Percentiles rank a stretch among this genome's conserved stretches.
These are phyloP conservation scores for Leccinum longicurvipes DNA, from an alignment of 768 basidiomycete species.

Conservation along the genomic window DNA sequence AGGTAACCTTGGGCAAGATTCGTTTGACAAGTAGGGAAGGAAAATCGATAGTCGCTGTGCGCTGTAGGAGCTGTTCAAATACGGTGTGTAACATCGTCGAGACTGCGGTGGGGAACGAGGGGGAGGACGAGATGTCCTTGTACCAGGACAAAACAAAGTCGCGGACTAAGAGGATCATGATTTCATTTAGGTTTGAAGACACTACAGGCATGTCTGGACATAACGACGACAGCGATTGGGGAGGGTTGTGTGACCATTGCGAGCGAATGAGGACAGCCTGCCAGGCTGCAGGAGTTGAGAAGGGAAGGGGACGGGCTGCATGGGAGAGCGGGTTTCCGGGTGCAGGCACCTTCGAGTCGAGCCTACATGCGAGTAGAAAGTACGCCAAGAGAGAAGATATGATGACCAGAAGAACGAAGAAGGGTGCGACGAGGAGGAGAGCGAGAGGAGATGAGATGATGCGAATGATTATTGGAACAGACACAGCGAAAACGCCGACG, in stretches of 20 bases:
- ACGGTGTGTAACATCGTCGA: conserved; percentile 70
- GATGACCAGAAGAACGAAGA: conserved; percentile 47
- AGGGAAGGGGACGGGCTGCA: conserved; percentile 72
- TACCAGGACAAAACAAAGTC: conserved; percentile 95
- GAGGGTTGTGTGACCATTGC: conserved; percentile 79
- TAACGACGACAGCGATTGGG: conserved; percentile 65
- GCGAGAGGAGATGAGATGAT: conserved; percentile 64
- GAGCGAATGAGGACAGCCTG: conserved; percentile 84
- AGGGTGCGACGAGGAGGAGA: conserved; percentile 61
- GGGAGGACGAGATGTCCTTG: conserved; percentile 76
- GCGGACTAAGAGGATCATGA: conserved; percentile 75
- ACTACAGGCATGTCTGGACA: conserved; percentile 61
- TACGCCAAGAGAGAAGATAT: conserved; percentile 51
- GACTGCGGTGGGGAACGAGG: conserved; percentile 85
- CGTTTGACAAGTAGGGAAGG: conserved; percentile 76
- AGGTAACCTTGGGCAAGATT: conserved; percentile 84
- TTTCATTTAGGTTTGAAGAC: conserved; percentile 72
- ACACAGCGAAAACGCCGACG: conserved; percentile 55
- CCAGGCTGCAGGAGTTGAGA: conserved; percentile 94
- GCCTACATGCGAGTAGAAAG: conserved; percentile 53
- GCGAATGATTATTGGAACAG: conserved; percentile 52
- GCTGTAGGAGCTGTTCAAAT: conserved; percentile 53
- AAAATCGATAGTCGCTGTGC: conserved; percentile 61
- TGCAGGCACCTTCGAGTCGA: conserved; percentile 46
- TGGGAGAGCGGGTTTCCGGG: conserved; percentile 40